A percentile compares a stretch with the other conserved stretches of the same genome.
These are phyloP conservation scores for Solanum chaucha DNA, from an alignment of 257 asterid genomes.

Conservation along the genomic window DNA sequence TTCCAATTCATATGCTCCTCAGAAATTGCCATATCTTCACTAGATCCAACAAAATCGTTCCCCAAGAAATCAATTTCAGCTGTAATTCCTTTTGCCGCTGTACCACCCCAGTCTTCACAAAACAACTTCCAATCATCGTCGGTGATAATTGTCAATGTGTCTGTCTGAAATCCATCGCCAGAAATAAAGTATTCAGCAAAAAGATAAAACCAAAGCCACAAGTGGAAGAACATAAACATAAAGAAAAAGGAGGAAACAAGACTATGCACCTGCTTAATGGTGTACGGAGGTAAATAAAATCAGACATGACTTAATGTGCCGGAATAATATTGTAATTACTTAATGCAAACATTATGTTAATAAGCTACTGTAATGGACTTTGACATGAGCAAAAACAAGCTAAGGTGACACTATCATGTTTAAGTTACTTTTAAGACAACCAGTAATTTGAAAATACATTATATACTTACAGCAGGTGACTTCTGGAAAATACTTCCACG, in stretches of 20 bases:
- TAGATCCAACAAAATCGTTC: conserved; percentile 29
- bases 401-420: background rate
- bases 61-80: conserved; percentile 47
- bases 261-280: background rate
- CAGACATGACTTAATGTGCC: background rate
- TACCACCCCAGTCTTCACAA: conserved; percentile 90
- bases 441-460: background rate
- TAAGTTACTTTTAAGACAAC: background rate
- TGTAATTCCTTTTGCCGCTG: conserved; percentile 43
- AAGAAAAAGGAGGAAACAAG: background rate
- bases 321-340: background rate
- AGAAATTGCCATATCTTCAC: conserved; percentile 34
- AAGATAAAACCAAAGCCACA: background rate
- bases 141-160: conserved; percentile 45
- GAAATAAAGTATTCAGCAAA: background rate
- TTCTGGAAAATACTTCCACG: conserved; percentile 75
- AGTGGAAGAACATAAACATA: background rate
- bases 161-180: conserved; percentile 42
- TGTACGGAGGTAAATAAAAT: background rate
- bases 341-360: background rate
- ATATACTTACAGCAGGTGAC: conserved; percentile 60
- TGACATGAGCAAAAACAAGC: background rate
- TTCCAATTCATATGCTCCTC: conserved; percentile 32
- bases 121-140: conserved; percentile 86
- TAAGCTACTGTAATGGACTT: background rate